A percentile compares a stretch with the other conserved stretches of the same genome.
These are phyloP conservation scores for Aspergillus arachidicola DNA, from an alignment of 2,329 filamentous ascomycete genomes.

Conservation along the genomic window DNA sequence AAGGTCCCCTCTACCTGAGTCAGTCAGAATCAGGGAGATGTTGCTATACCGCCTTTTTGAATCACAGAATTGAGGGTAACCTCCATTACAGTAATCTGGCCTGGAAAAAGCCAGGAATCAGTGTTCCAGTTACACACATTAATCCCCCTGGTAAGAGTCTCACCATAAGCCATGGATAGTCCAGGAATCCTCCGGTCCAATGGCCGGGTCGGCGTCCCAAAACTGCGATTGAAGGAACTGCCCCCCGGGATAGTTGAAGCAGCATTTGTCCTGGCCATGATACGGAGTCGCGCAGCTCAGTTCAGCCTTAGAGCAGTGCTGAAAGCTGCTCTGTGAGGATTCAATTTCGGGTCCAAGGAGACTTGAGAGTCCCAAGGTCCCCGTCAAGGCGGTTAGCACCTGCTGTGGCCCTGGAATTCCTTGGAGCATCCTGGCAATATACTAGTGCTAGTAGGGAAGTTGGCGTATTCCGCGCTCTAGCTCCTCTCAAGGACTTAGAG, in stretches of 20 bases:
- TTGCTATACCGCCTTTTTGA: slow-evolving; percentile 63
- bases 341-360: slow-evolving; percentile 15
- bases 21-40: slow-evolving; percentile 63
- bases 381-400: slow-evolving; percentile 36
- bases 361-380: slow-evolving; percentile 33
- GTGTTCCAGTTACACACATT: not conserved
- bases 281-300: slow-evolving; percentile 68
- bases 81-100: slow-evolving; percentile 71
- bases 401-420: slow-evolving; percentile 38
- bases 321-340: slow-evolving; percentile 15
- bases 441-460: slow-evolving; percentile 10
- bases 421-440: slow-evolving; percentile 18
- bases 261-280: slow-evolving; percentile 66
- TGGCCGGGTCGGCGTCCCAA: slow-evolving; percentile 69
- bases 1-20: slow-evolving; percentile 57
- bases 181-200: slow-evolving; percentile 71
- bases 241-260: slow-evolving; percentile 73
- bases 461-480: not conserved
- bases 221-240: slow-evolving; percentile 75
- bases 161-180: slow-evolving; percentile 72
- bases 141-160: slow-evolving; percentile 13
- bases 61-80: slow-evolving; percentile 69
- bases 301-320: slow-evolving; percentile 39
- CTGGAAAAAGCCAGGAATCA: slow-evolving; percentile 31
- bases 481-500: not conserved